These are phyloP conservation scores for Fusarium falciforme DNA, from an alignment of 2,329 filamentous ascomycete genomes.

Conservation along the genomic window DNA sequence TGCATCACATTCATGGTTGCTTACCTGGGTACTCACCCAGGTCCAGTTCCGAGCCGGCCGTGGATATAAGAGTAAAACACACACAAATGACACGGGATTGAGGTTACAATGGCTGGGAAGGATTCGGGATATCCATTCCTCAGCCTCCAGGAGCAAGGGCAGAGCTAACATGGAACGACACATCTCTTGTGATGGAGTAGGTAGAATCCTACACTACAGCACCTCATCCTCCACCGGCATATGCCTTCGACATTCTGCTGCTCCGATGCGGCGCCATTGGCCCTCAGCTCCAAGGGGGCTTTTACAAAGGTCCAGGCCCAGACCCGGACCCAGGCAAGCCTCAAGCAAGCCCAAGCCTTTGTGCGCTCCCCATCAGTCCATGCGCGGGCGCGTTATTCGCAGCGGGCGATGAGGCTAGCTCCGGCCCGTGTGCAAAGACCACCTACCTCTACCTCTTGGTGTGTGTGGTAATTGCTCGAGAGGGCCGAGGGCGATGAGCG, in stretches of 20 bases:
- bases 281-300: slow-evolving; percentile 5
- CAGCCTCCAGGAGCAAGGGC: slow-evolving; percentile 19
- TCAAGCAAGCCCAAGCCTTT: neutral
- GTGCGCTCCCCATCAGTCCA: slow-evolving; percentile 1
- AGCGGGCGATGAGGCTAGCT: neutral
- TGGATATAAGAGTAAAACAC: neutral
- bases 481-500: neutral
- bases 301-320: slow-evolving; percentile 3
- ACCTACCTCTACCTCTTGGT: neutral
- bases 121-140: slow-evolving; percentile 32
- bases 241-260: neutral
- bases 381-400: slow-evolving; percentile 4
- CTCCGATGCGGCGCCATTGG: neutral
- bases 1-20: neutral
- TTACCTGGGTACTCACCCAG: neutral
- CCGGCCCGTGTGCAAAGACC: slow-evolving; percentile 10
- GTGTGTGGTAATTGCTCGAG: neutral
- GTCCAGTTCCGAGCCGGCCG: neutral
- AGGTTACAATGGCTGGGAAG: slow-evolving; percentile 18
- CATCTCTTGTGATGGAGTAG: neutral
- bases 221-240: neutral
- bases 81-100: neutral
- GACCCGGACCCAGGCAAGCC: slow-evolving; percentile 2
- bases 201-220: neutral
- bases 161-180: neutral